These are phyloP conservation scores for Conoideocrella luteorostrata DNA, from an alignment of 2,329 filamentous ascomycete species.

Conservation along the genomic window DNA sequence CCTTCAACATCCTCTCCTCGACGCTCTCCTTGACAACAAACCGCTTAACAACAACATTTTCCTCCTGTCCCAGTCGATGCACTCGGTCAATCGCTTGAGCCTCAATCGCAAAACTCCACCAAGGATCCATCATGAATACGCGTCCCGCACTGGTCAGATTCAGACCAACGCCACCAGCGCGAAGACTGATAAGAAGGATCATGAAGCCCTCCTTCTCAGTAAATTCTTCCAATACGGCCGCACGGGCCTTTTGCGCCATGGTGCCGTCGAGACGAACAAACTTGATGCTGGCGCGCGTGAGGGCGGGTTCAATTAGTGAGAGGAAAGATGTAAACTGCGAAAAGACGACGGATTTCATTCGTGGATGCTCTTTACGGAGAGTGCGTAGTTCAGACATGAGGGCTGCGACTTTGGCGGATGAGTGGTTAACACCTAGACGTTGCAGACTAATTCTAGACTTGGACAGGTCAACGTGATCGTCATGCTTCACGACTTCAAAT, in stretches of 20 bases:
- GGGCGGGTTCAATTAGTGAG: slow-evolving; percentile 78
- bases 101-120: slow-evolving; percentile 98
- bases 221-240: slow-evolving; percentile 72
- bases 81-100: slow-evolving; percentile 96
- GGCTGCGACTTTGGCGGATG: slow-evolving; percentile 82
- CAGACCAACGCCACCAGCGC: slow-evolving; percentile 87
- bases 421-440: slow-evolving; percentile 55
- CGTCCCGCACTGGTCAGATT: slow-evolving; percentile 84
- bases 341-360: slow-evolving; percentile 86
- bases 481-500: slow-evolving; percentile 85
- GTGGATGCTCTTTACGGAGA: slow-evolving; percentile 58
- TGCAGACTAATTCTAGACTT: slow-evolving; percentile 53
- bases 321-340: slow-evolving; percentile 97
- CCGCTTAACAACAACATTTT: slow-evolving; percentile 76
- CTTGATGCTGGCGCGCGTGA: slow-evolving; percentile 63
- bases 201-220: slow-evolving; percentile 51
- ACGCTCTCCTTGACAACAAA: slow-evolving; percentile 90
- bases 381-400: slow-evolving; percentile 69
- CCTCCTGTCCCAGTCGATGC: slow-evolving; percentile 90
- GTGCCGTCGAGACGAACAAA: slow-evolving; percentile 87
- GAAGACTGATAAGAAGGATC: slow-evolving; percentile 75
- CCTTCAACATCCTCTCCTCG: slow-evolving; percentile 86
- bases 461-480: slow-evolving; percentile 46
- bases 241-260: slow-evolving; percentile 79
- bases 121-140: slow-evolving; percentile 99